Evolutionary conservation across 495 filamentous ascomycete species (phyloP).

Genomic region (Aspergillus steynii): DNA sequence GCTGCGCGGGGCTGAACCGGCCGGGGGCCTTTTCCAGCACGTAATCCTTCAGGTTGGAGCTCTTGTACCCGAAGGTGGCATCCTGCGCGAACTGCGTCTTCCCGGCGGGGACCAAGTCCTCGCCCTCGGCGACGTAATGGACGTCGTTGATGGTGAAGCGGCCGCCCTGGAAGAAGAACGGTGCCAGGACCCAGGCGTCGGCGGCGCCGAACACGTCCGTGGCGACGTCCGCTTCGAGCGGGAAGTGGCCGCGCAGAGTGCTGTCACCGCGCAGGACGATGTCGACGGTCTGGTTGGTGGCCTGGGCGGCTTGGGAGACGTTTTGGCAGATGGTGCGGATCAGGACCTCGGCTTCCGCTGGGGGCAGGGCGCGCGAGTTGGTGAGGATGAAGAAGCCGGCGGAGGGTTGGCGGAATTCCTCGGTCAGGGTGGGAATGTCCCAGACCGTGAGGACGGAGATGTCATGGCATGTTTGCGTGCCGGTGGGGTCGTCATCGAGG

Average conservation of each 20-base stretch:
- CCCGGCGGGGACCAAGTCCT: conserved; percentile 44
- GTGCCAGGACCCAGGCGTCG: conserved; percentile 49
- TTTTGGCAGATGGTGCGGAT: conserved; percentile 50
- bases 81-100: conserved; percentile 53
- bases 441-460: conserved; percentile 58
- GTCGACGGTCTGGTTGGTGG: conserved; percentile 40
- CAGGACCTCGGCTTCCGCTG: conserved; percentile 39
- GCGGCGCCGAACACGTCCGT: conserved; percentile 44
- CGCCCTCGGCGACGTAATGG: conserved; percentile 53
- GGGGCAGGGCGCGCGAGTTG: conserved; percentile 54
- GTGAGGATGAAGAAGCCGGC: conserved; percentile 58
- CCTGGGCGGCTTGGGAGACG: conserved; percentile 38
- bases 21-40: conserved; percentile 51
- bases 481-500: conserved; percentile 58
- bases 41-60: conserved; percentile 50
- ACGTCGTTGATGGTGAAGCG: conserved; percentile 53
- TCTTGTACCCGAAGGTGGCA: conserved; percentile 54
- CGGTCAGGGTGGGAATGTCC: conserved; percentile 41
- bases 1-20: conserved; percentile 28
- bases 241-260: conserved; percentile 55
- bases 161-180: conserved; percentile 57
- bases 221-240: conserved; percentile 50
- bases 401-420: conserved; percentile 38
- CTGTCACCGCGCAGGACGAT: conserved; percentile 56
- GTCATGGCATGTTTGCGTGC: conserved; percentile 58